Percentiles rank a stretch among this genome's conserved stretches.
Conservation (phyloP, 2,329 filamentous ascomycete species). For the Tolypocladium nubicola region DNA sequence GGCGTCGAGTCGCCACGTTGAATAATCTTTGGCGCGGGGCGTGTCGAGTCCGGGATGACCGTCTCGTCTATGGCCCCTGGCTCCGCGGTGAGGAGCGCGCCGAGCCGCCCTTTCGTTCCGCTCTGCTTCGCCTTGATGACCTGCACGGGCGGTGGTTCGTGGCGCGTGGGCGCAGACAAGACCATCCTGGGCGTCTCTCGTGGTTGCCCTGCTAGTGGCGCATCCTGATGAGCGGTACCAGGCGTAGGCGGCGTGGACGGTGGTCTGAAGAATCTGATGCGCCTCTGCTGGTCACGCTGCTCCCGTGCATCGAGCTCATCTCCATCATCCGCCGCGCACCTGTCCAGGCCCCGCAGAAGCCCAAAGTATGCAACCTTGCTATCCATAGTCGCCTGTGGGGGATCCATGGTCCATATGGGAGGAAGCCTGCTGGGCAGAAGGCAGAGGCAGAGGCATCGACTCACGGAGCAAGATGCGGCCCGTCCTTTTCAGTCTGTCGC, state of each 20-base stretch:
- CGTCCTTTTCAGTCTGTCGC: not conserved
- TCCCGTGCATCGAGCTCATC: slow-evolving; percentile 19
- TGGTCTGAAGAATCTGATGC: slow-evolving; percentile 17
- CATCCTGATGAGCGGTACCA: not conserved
- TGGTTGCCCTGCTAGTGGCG: not conserved
- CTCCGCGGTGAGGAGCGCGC: slow-evolving; percentile 6
- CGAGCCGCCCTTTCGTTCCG: slow-evolving; percentile 11
- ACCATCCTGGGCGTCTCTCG: slow-evolving; percentile 7
- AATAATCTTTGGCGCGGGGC: slow-evolving; percentile 7
- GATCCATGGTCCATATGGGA: not conserved
- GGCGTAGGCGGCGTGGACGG: not conserved
- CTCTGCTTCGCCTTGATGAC: slow-evolving; percentile 21
- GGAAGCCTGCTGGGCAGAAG: not conserved
- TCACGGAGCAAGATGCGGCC: not conserved
- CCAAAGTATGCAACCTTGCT: slow-evolving; percentile 37
- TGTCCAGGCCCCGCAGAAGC: slow-evolving; percentile 20
- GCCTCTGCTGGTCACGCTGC: slow-evolving; percentile 19
- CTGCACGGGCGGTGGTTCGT: not conserved
- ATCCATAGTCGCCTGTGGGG: slow-evolving; percentile 11
- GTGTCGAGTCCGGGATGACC: slow-evolving; percentile 15
- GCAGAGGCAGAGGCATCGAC: not conserved
- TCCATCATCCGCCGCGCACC: slow-evolving; percentile 12
- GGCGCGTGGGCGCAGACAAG: slow-evolving; percentile 2
- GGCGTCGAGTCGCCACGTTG: slow-evolving; percentile 21
- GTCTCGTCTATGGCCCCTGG: slow-evolving; percentile 14